phyloP scores from a whole-genome alignment of 73 alveolate species.

The Loxodes magnus region DNA sequence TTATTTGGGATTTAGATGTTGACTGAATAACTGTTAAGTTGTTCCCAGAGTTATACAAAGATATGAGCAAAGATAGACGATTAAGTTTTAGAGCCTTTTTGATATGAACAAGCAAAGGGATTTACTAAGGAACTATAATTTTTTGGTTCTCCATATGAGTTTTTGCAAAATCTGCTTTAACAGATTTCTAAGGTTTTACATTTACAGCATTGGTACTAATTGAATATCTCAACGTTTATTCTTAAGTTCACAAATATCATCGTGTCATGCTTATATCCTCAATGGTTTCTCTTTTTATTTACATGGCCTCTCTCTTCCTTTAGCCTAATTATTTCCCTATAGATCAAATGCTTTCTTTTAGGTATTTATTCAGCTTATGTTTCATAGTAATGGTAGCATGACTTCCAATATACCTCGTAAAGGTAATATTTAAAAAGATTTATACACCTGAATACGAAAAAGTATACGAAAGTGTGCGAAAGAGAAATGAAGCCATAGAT shows the following conservation, averaged over 20 bases:
- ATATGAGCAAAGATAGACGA: conserved; percentile 75
- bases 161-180: conserved; percentile 53
- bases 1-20: conserved; percentile 83
- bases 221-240: conserved; percentile 80
- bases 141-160: conserved; percentile 53
- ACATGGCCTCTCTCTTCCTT: neutral
- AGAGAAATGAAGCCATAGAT: no score
- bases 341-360: neutral
- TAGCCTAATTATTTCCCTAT: neutral
- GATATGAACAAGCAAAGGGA: conserved; percentile 78
- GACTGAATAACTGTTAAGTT: conserved; percentile 46
- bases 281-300: neutral
- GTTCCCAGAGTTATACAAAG: conserved; percentile 81
- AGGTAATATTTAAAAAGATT: conserved; percentile 26
- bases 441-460: conserved; percentile 3
- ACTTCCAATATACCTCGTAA: conserved; percentile 47
- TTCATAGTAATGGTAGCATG: conserved; percentile 36
- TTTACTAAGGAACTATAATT: conserved; percentile 79
- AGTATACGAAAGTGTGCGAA: no score
- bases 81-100: conserved; percentile 66
- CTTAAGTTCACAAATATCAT: conserved; percentile 46
- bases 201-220: conserved; percentile 66
- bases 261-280: conserved; percentile 6
- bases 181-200: conserved; percentile 43
- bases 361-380: conserved; percentile 28